Evolutionary conservation across 1,139 yeast genomes (phyloP).

Genomic region (Candida pseudoviswanathii): DNA sequence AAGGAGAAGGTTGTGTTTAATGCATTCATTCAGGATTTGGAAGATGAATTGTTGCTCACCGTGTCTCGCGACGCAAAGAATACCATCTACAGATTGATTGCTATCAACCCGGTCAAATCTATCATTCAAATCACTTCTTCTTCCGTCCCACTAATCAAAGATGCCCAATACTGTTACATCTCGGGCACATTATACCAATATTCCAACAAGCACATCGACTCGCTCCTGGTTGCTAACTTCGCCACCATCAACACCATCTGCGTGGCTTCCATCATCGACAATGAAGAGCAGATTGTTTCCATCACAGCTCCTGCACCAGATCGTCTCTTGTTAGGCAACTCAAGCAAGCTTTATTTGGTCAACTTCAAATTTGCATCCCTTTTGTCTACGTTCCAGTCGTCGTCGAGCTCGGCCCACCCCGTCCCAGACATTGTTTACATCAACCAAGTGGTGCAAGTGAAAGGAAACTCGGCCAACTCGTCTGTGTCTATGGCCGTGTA

Average conservation of each 20-base stretch:
- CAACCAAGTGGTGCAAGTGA: conserved; percentile 40
- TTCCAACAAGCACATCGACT: conserved; percentile 21
- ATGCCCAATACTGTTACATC: conserved; percentile 26
- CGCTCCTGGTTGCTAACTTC: conserved; percentile 27
- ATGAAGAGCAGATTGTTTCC: conserved; percentile 21
- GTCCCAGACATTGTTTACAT: conserved; percentile 30
- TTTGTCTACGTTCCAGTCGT: conserved; percentile 35
- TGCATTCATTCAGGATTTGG: conserved; percentile 24
- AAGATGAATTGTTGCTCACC: conserved; percentile 26
- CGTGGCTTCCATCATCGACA: conserved; percentile 22
- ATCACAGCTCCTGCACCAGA: conserved; percentile 44
- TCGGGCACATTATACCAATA: conserved; percentile 31
- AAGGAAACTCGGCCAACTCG: conserved; percentile 44
- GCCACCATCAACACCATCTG: conserved; percentile 22
- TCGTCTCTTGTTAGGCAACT: conserved; percentile 45
- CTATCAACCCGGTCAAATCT: conserved; percentile 22
- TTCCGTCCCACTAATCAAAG: conserved; percentile 8
- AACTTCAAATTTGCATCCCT: conserved; percentile 49
- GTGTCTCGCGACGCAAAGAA: conserved; percentile 19
- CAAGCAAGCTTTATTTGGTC: conserved; percentile 41
- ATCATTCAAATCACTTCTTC: conserved; percentile 25
- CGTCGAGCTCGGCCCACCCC: conserved; percentile 15
- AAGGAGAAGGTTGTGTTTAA: conserved; percentile 21
- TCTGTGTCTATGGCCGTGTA: conserved; percentile 46
- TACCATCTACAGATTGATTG: conserved; percentile 24